Conservation (phyloP, 2,329 filamentous ascomycete species). For the Trichoderma oligosporum region DNA sequence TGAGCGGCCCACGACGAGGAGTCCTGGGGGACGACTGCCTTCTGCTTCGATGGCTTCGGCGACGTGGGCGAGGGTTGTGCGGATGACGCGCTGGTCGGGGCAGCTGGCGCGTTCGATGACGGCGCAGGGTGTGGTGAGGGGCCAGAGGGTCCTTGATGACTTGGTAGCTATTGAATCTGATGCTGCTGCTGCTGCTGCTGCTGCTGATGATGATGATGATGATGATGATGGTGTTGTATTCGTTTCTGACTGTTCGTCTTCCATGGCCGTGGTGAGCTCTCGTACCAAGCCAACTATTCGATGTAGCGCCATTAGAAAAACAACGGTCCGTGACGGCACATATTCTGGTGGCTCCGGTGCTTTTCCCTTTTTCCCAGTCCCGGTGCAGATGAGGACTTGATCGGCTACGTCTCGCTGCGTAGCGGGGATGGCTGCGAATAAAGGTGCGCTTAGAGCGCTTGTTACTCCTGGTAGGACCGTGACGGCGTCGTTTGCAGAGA, state of each 20-base stretch:
- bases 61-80: constrained; percentile 78
- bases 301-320: constrained; percentile 95
- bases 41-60: constrained; percentile 81
- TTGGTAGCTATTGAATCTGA: too few relatives aligned
- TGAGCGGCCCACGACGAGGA: constrained; percentile 79
- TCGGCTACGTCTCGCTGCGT: constrained; percentile 90
- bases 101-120: constrained; percentile 93
- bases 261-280: constrained; percentile 55
- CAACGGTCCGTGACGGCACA: constrained; percentile 72
- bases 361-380: constrained; percentile 86
- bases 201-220: too few relatives aligned
- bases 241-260: constrained; percentile 18
- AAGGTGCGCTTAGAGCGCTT: constrained; percentile 76
- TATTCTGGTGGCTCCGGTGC: constrained; percentile 78
- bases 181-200: too few relatives aligned
- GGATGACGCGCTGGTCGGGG: constrained; percentile 86
- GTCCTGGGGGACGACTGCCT: constrained; percentile 81
- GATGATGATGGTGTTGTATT: neutral
- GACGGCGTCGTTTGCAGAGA: constrained; percentile 52
- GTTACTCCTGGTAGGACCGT: constrained; percentile 86
- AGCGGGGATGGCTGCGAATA: constrained; percentile 82
- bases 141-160: constrained; percentile 59
- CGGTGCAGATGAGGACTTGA: constrained; percentile 93
- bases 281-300: constrained; percentile 70
- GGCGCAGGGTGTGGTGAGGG: constrained; percentile 75